Conservation (phyloP, 2,329 filamentous ascomycete genomes). For the Neofusicoccum kwambonambiense region DNA sequence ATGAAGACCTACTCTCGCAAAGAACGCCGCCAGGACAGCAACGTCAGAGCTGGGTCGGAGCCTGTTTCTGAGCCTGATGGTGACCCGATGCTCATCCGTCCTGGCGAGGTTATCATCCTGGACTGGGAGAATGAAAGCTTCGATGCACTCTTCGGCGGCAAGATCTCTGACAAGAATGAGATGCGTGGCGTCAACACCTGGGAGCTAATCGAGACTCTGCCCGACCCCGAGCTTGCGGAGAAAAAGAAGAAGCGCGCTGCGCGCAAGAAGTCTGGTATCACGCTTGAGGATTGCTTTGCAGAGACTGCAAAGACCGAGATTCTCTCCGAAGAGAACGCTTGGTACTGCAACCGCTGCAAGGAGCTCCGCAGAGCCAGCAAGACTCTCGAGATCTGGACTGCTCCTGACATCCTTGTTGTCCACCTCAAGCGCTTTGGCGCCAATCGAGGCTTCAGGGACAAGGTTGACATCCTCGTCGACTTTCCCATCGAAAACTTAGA, state of each 20-base stretch:
- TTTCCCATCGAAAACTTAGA: slow-evolving; percentile 89
- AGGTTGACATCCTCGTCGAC: slow-evolving; percentile 86
- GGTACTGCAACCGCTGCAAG: slow-evolving; percentile 97
- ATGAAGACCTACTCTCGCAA: slow-evolving; percentile 29
- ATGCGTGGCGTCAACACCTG: slow-evolving; percentile 62
- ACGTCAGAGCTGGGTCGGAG: slow-evolving; percentile 22
- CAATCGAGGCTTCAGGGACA: slow-evolving; percentile 77
- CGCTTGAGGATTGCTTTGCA: slow-evolving; percentile 84
- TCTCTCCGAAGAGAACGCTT: slow-evolving; percentile 90
- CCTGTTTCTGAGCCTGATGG: slow-evolving; percentile 36
- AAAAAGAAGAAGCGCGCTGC: slow-evolving; percentile 62
- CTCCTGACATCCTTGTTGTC: slow-evolving; percentile 89
- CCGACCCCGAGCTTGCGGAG: slow-evolving; percentile 60
- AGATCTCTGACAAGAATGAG: slow-evolving; percentile 44
- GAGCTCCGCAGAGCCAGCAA: slow-evolving; percentile 90
- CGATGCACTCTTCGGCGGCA: slow-evolving; percentile 65
- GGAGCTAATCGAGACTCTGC: slow-evolving; percentile 55
- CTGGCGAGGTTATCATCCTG: slow-evolving; percentile 81
- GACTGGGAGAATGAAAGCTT: slow-evolving; percentile 77
- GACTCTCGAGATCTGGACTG: slow-evolving; percentile 96
- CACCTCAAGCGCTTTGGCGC: slow-evolving; percentile 96
- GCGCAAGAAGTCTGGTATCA: slow-evolving; percentile 73
- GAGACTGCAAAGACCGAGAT: slow-evolving; percentile 95
- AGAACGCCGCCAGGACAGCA: slow-evolving; percentile 14
- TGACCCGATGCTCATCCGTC: slow-evolving; percentile 67